A percentile compares a stretch with the other conserved stretches of the same genome.
These are phyloP conservation scores for Alnus rubra DNA, from an alignment of 306 rosid genomes.

Conservation along the genomic window DNA sequence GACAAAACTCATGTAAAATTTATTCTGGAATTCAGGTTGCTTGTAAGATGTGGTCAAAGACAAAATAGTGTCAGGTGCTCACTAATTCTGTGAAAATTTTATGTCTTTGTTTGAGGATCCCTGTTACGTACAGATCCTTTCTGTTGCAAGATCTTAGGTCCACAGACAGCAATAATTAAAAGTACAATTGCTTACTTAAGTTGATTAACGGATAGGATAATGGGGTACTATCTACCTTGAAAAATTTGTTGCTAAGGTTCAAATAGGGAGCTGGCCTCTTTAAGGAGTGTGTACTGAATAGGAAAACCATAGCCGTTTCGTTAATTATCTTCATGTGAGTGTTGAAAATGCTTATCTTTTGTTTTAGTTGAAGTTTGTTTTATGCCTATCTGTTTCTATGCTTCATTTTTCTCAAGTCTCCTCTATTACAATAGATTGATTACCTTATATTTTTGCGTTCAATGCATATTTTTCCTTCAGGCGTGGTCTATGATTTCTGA, in stretches of 20 bases:
- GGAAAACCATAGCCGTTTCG: not conserved
- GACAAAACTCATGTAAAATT: not conserved
- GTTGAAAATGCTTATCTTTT: not conserved
- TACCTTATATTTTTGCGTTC: not conserved
- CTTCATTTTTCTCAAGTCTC: not conserved
- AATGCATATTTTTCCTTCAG: slow-evolving; percentile 23
- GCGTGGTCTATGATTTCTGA: slow-evolving; percentile 41
- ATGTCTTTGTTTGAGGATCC: not conserved
- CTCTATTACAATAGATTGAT: not conserved
- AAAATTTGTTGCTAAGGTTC: not conserved
- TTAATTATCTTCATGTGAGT: not conserved
- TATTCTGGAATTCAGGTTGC: not conserved
- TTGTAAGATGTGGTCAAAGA: not conserved
- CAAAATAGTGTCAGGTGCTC: not conserved
- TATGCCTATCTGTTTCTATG: not conserved
- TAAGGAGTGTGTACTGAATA: not conserved
- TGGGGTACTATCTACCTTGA: not conserved
- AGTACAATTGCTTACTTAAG: not conserved
- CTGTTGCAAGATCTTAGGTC: too few relatives aligned
- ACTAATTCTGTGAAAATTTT: not conserved
- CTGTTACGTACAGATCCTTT: not conserved
- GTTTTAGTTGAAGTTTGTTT: not conserved
- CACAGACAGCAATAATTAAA: not conserved
- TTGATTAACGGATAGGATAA: not conserved
- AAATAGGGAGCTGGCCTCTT: not conserved